phyloP scores from a whole-genome alignment of 257 asterid species.

The Salvia hispanica region DNA sequence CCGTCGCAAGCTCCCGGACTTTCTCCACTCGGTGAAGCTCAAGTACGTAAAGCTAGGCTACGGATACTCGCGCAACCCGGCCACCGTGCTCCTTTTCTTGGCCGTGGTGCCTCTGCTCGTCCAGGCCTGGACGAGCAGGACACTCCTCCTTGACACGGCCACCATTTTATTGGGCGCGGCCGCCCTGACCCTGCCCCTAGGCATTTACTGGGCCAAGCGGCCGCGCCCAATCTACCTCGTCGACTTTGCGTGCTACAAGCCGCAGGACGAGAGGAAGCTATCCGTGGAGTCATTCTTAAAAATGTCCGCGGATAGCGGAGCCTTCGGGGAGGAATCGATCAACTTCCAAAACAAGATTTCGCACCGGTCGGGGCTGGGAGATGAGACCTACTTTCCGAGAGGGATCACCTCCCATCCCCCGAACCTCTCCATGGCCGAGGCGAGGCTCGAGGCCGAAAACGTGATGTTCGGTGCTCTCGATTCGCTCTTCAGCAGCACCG shows the following conservation, averaged over 20 bases:
- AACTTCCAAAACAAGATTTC: conserved; percentile 51
- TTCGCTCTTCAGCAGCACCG: conserved; percentile 40
- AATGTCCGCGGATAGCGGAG: conserved; percentile 43
- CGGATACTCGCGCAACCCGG: conserved; percentile 64
- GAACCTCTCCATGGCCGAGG: conserved; percentile 44
- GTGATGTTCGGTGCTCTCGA: conserved; percentile 67
- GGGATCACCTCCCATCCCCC: conserved; percentile 56
- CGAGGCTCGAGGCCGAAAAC: conserved; percentile 50
- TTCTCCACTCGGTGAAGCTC: conserved; percentile 57
- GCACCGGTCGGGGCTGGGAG: conserved; percentile 55
- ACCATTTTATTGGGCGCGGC: conserved; percentile 37
- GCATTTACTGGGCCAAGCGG: conserved; percentile 55
- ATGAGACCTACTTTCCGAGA: conserved; percentile 50
- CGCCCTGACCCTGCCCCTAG: conserved; percentile 42
- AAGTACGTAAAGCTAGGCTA: conserved; percentile 70
- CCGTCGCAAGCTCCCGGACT: conserved; percentile 48
- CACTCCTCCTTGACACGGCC: conserved; percentile 45
- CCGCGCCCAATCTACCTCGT: conserved; percentile 48
- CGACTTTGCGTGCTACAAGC: conserved; percentile 64
- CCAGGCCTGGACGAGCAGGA: conserved; percentile 36
- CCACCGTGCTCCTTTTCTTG: conserved; percentile 39
- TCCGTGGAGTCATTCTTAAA: conserved; percentile 46
- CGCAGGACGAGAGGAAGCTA: conserved; percentile 41
- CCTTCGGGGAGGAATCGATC: conserved; percentile 41
- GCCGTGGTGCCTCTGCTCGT: conserved; percentile 39